Evolutionary conservation across 2,329 filamentous ascomycete species (phyloP).

Genomic region (Fusarium begoniae): DNA sequence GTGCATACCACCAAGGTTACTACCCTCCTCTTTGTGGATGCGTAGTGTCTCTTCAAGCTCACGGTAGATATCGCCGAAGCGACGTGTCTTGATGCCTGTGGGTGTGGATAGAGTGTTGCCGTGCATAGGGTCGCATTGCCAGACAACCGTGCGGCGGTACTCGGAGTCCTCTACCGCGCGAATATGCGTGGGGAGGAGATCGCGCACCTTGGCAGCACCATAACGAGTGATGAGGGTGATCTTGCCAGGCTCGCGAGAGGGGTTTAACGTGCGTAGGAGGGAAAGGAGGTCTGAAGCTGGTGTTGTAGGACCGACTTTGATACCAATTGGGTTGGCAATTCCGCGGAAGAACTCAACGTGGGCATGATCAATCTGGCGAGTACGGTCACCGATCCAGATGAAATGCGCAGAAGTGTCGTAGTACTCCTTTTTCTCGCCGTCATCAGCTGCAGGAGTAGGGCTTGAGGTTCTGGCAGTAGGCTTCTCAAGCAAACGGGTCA

Average conservation of each 20-base stretch:
- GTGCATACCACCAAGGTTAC: conserved; percentile 92
- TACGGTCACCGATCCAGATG: conserved; percentile 98
- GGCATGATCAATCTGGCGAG: conserved; percentile 88
- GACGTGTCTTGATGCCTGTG: conserved; percentile 87
- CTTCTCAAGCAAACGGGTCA: conserved; percentile 80
- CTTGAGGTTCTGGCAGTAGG: conserved; percentile 54
- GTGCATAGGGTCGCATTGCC: conserved; percentile 99
- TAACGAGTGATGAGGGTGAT: conserved; percentile 97
- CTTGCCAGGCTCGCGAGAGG: conserved; percentile 82
- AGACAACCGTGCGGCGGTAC: conserved; percentile 75
- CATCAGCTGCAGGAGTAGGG: conserved; percentile 56
- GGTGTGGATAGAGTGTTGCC: conserved; percentile 78
- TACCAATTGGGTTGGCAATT: conserved; percentile 92
- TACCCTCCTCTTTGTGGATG: conserved; percentile 84
- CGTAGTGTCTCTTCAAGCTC: conserved; percentile 85
- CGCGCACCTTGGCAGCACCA: conserved; percentile 78
- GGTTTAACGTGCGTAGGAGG: conserved; percentile 88
- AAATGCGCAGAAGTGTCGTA: conserved; percentile 97
- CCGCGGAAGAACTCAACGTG: conserved; percentile 98
- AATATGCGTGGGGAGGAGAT: conserved; percentile 85
- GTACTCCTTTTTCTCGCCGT: conserved; percentile 66
- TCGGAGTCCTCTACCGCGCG: conserved; percentile 85
- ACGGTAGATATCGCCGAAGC: conserved; percentile 88
- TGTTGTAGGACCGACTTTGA: conserved; percentile 94
- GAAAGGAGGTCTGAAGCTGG: conserved; percentile 76